phyloP scores from a whole-genome alignment of 2,329 filamentous ascomycete genomes.

The Colletotrichum euphorbiae region DNA sequence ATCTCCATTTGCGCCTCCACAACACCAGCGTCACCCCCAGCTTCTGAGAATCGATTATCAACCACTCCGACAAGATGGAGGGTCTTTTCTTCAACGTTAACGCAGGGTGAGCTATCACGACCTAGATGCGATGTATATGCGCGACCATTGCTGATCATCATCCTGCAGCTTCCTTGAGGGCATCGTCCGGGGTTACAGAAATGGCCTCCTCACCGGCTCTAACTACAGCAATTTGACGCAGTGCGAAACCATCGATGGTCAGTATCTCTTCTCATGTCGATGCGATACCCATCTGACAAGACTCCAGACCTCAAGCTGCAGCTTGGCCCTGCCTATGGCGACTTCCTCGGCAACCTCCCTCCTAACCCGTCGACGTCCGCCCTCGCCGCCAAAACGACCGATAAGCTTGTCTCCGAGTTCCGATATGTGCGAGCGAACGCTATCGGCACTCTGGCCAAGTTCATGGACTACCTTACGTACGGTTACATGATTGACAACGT shows the following conservation, averaged over 20 bases:
- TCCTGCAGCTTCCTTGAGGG: constrained; percentile 90
- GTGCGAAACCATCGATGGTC: constrained; percentile 97
- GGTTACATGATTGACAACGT: constrained; percentile 99
- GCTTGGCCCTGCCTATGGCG: constrained; percentile 94
- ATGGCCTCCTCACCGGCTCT: constrained; percentile 86
- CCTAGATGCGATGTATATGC: neutral
- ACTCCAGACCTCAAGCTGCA: constrained; percentile 92
- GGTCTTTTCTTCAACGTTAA: constrained; percentile 95
- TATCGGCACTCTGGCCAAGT: constrained; percentile 89
- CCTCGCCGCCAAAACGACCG: constrained; percentile 93
- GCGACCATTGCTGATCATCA: constrained; percentile 38
- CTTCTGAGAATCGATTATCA: constrained; percentile 22
- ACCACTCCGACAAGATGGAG: constrained; percentile 71
- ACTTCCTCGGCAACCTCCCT: constrained; percentile 92
- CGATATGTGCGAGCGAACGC: constrained; percentile 95
- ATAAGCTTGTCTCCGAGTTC: constrained; percentile 98
- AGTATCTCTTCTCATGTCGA: constrained; percentile 43
- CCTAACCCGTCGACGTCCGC: constrained; percentile 97
- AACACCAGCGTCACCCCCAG: constrained; percentile 30
- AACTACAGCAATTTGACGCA: constrained; percentile 97
- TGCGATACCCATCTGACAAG: constrained; percentile 32
- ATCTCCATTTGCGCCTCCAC: constrained; percentile 37
- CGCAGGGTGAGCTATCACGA: constrained; percentile 74
- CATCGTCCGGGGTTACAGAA: constrained; percentile 96
- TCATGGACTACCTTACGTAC: constrained; percentile 98